Conservation (phyloP, 176 grass and related monocot genomes). For the Calamus simplicifolius region DNA sequence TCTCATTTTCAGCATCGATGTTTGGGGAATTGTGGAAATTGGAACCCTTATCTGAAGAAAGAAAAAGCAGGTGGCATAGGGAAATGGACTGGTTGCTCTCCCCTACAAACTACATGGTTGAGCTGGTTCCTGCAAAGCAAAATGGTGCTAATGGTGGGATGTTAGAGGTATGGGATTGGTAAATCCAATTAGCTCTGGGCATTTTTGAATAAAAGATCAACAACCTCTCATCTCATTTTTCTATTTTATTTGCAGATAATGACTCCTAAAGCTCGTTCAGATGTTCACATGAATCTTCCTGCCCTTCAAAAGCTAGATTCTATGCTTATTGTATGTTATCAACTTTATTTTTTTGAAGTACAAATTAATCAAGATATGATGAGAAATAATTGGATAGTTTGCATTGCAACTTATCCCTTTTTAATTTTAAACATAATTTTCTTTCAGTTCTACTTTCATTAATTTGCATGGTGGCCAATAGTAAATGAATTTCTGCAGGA, state of each 20-base stretch:
- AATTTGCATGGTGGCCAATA: conserved; percentile 1
- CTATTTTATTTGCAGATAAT: conserved; percentile 57
- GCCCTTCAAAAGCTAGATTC: conserved; percentile 97
- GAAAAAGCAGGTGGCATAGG: conserved; percentile 76
- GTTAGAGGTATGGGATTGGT: conserved; percentile 47
- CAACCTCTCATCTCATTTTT: background rate
- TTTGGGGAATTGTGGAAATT: conserved; percentile 98
- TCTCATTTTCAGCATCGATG: conserved; percentile 48
- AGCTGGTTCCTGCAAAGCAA: conserved; percentile 93
- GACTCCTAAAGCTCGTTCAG: conserved; percentile 89
- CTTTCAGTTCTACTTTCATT: too few species aligned
- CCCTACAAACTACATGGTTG: conserved; percentile 89
- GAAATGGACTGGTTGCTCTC: conserved; percentile 98
- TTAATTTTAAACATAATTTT: too few species aligned
- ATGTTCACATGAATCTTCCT: conserved; percentile 91
- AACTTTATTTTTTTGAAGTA: background rate
- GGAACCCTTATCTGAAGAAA: conserved; percentile 70
- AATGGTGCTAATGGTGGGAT: conserved; percentile 63
- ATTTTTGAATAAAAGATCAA: background rate
- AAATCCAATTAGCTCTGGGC: too few species aligned
- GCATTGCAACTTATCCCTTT: too few species aligned
- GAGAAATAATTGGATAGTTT: too few species aligned
- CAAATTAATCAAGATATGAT: too few species aligned
- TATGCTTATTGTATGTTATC: conserved; percentile 78
- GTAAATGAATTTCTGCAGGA: conserved; percentile 44